Conservation (phyloP, 805 yeast species). For the Saccharomycopsis sp. region DNA sequence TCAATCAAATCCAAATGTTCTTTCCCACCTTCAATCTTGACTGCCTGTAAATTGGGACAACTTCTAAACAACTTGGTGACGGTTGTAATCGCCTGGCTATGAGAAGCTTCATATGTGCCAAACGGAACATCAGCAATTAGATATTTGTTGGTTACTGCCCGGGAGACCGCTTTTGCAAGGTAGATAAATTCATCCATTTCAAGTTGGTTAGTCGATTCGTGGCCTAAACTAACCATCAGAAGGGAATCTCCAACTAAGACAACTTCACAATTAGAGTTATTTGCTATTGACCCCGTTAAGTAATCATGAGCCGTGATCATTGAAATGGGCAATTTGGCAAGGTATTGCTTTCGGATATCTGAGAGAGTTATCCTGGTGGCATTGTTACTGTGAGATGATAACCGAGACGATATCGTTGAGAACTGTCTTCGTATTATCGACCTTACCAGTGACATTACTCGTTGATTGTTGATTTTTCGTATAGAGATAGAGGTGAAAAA, state of each 20-base stretch:
- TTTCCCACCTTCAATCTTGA: conserved; percentile 80
- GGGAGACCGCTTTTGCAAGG: conserved; percentile 65
- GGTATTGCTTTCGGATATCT: background rate
- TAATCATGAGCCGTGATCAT: conserved; percentile 82
- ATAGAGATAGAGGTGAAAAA: background rate
- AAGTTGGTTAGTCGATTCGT: conserved; percentile 65
- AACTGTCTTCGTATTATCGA: conserved; percentile 12
- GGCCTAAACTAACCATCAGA: conserved; percentile 88
- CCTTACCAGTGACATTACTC: conserved; percentile 28
- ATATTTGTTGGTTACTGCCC: conserved; percentile 62
- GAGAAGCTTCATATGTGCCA: conserved; percentile 70
- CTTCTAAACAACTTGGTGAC: conserved; percentile 47
- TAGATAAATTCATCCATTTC: conserved; percentile 73
- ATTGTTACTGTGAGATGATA: background rate
- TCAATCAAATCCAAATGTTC: conserved; percentile 47
- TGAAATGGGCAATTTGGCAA: background rate
- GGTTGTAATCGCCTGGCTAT: conserved; percentile 54
- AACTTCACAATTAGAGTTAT: conserved; percentile 58
- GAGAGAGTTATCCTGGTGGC: background rate
- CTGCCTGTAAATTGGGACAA: conserved; percentile 51
- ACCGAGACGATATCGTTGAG: background rate
- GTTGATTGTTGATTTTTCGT: conserved; percentile 21
- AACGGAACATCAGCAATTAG: conserved; percentile 83
- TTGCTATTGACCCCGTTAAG: conserved; percentile 67
- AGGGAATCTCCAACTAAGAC: conserved; percentile 86